Evolutionary conservation across 176 grass and related monocot genomes (phyloP), one percentile per base, ranked within the genome.

Genomic region (Juncus inflexus): DNA sequence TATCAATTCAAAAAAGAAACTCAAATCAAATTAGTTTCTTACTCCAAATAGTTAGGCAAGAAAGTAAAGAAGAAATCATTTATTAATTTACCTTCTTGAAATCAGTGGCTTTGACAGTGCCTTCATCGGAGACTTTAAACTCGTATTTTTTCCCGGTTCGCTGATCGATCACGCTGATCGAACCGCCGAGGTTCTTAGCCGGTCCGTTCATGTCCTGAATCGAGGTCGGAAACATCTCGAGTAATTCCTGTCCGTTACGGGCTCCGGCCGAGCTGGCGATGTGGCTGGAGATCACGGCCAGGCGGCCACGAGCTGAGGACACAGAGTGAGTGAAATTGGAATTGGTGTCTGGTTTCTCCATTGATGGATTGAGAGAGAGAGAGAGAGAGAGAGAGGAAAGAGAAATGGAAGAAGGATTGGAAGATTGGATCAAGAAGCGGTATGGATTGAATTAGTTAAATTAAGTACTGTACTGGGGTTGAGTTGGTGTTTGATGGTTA

Each of bases 51-150:
- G 43, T 9, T 60, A 40, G 50, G 35, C 7, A 12, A 61, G 47
- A 78, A 62, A 70, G 15, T 42, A 3, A 52, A 1, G 61, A 63
- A 63, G 9, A 52, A 39, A 54, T 16, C 2, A 42, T 12, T 35
- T 52, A 13, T 38, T 67, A 15, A 9, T 60, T 52, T 77, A 89
- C 92, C 87, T 91, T 91, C 56, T 97, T 97, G 57, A 97, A 75
- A 69, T 89, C 85, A 6, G 87, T 81, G 69, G 91, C 91, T 73
- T 81, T 74, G 58, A 96, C 78, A 59, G 84, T 85, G 52, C 82
- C 91, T 42, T 90, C 87, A 71, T 87, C 78, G 3, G 84, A 85
- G 11, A 96, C 79, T 76, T 83, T 78, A 37, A 96, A 11, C 63
- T 76, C 84, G 79, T 88, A 85, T 12, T 79, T 79, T 35, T 19